These are phyloP conservation scores for Bolboschoenoplectus hybrid DNA, from an alignment of 202 grass and related monocot species.

Conservation along the genomic window DNA sequence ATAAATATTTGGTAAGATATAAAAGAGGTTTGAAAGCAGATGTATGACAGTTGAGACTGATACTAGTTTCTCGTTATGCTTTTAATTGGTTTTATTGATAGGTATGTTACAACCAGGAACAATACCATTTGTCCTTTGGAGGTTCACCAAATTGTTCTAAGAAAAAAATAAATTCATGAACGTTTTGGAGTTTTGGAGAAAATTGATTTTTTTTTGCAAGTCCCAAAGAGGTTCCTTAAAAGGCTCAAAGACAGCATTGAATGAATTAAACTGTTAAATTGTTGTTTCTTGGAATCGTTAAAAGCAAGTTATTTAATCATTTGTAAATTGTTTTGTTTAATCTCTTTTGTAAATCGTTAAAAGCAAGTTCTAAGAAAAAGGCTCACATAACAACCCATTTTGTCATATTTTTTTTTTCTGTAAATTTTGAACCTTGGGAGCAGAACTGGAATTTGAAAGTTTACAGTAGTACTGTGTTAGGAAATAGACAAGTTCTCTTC, in stretches of 20 bases:
- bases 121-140: neutral
- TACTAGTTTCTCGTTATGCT: conserved; percentile 6
- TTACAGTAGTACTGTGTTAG: neutral
- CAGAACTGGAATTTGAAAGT: neutral
- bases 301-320: conserved; percentile 18
- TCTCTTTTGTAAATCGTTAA: no score
- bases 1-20: neutral
- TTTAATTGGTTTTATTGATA: conserved; percentile 22
- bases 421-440: conserved; percentile 16
- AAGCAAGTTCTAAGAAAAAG: no score
- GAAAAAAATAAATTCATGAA: neutral
- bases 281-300: conserved; percentile 18
- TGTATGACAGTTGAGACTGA: neutral
- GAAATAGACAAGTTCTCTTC: neutral
- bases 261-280: conserved; percentile 5
- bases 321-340: conserved; percentile 14
- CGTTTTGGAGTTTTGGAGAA: neutral
- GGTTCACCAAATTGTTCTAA: neutral
- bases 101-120: conserved; percentile 11
- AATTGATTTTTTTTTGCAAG: neutral
- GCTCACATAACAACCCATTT: neutral
- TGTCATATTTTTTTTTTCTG: neutral
- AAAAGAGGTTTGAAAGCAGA: neutral
- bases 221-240: conserved; percentile 29
- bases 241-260: conserved; percentile 20